These are phyloP conservation scores for Paraphoma sp. DNA, from an alignment of 2,329 filamentous ascomycete species.

Conservation along the genomic window DNA sequence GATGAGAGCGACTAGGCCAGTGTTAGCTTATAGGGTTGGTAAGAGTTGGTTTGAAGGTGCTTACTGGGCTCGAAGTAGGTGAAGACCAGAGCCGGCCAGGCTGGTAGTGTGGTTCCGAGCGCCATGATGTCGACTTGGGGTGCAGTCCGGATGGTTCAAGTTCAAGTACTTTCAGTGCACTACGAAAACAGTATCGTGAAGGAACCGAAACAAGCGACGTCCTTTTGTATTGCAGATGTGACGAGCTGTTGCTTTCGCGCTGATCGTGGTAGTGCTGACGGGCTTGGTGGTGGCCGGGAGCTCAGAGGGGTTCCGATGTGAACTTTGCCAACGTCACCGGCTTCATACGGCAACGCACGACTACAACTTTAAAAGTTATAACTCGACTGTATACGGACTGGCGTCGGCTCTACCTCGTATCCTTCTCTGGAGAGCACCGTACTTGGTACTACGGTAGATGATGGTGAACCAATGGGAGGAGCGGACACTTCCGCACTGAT, in stretches of 20 bases:
- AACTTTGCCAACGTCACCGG: not conserved
- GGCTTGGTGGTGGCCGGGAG: not conserved
- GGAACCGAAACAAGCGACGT: not conserved
- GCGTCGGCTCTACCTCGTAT: not conserved
- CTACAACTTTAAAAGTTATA: too few species aligned
- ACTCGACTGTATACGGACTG: too few species aligned
- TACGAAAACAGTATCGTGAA: not conserved
- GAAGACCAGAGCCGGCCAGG: conserved; percentile 36
- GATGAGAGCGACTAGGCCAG: conserved; percentile 11
- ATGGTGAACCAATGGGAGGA: not conserved
- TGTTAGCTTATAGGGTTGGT: not conserved
- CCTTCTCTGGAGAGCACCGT: not conserved
- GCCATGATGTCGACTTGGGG: conserved; percentile 17
- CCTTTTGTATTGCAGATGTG: not conserved
- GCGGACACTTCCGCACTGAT: conserved; percentile 1
- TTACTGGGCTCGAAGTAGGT: conserved; percentile 36
- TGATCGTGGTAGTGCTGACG: not conserved
- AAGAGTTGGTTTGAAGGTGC: not conserved
- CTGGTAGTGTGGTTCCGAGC: conserved; percentile 30
- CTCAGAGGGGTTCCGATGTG: not conserved
- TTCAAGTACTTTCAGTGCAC: not conserved
- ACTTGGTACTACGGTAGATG: not conserved
- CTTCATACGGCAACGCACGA: not conserved
- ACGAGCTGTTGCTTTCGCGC: too few species aligned
- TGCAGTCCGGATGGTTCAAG: not conserved